Evolutionary conservation across 2,329 filamentous ascomycete species (phyloP), one percentile per base, ranked within the genome.

Genomic region (Hymenoscyphus fraxineus): DNA sequence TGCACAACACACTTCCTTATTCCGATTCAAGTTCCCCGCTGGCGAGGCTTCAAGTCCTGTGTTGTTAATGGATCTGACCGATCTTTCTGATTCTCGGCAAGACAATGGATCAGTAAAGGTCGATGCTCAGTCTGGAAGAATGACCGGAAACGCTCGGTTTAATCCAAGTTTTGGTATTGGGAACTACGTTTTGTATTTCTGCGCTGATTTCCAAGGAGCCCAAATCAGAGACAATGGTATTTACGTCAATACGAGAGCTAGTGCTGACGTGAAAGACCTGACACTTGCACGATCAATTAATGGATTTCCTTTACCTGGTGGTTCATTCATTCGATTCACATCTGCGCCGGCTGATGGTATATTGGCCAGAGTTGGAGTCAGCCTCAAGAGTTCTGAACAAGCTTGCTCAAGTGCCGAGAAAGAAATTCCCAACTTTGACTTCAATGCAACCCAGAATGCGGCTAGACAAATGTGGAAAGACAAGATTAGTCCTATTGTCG

Each of bases 391-490:
- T 72, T 77, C 79, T 1, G 79, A 83, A 0, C 83, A 88, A 73
- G 89, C 90, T 0, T 93, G 90, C 70, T 73, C 78, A 12, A 89
- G 88, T 72, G 89, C 86, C 0, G 87, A 91, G 73, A 76, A 72
- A 0, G 90, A 93, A 70, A 88, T 91, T 19, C 86, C 89, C 0
- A 75, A 82, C 86, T 86, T 1, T 85, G 83, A 90, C 72, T 90
- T 92, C 67, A 78, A 84, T 1, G 74, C 70, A 1, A 80, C 86
- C 0, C 79, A 81, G 3, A 69, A 73, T 1, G 80, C 80, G 0
- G 88, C 88, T 0, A 79, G 83, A n/a, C 72, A 77, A 6, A 81
- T 80, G 0, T 91, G 88, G 88, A 78, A 78, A 58, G 73, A 82
- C 15, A 91, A 91, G 72, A 74, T 92, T 44, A 80, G 79, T 35